phyloP scores from a whole-genome alignment of 2,329 filamentous ascomycete genomes.

The Rhynchosporium graminicola region DNA sequence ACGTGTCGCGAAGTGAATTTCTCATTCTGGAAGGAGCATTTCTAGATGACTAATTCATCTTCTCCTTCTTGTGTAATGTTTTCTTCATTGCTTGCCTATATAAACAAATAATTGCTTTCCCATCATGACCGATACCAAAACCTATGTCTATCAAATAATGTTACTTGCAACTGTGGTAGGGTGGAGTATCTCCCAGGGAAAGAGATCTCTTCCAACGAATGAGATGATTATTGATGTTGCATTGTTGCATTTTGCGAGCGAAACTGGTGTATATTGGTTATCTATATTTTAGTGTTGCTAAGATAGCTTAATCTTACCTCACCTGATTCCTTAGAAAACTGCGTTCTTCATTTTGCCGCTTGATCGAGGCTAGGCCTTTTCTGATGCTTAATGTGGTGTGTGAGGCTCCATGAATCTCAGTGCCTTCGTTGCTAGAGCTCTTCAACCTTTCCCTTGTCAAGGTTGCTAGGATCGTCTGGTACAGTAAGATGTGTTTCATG shows the following conservation, averaged over 20 bases:
- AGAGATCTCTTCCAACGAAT: background rate
- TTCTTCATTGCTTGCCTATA: constrained; percentile 1
- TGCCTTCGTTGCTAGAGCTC: too few species aligned
- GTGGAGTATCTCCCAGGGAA: background rate
- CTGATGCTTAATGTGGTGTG: background rate
- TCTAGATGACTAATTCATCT: constrained; percentile 47
- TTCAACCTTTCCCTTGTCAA: too few species aligned
- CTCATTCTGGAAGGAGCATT: constrained; percentile 99
- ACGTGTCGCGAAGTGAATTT: constrained; percentile 82
- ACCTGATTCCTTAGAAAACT: constrained; percentile 14
- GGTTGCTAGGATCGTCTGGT: too few species aligned
- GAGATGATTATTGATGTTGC: background rate
- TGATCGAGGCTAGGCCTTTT: background rate
- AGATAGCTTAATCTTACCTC: constrained; percentile 17
- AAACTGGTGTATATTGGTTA: constrained; percentile 18
- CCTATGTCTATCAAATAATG: background rate
- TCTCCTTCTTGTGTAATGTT: background rate
- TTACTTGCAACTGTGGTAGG: background rate
- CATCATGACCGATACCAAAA: background rate
- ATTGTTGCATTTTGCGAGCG: constrained; percentile 24
- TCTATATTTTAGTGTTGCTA: constrained; percentile 19
- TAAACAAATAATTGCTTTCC: constrained; percentile 5
- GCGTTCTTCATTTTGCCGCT: background rate
- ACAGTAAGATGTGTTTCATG: too few species aligned
- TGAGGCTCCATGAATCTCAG: background rate